Conservation (phyloP, 2,329 filamentous ascomycete genomes). For the Exserohilum rostratum region DNA sequence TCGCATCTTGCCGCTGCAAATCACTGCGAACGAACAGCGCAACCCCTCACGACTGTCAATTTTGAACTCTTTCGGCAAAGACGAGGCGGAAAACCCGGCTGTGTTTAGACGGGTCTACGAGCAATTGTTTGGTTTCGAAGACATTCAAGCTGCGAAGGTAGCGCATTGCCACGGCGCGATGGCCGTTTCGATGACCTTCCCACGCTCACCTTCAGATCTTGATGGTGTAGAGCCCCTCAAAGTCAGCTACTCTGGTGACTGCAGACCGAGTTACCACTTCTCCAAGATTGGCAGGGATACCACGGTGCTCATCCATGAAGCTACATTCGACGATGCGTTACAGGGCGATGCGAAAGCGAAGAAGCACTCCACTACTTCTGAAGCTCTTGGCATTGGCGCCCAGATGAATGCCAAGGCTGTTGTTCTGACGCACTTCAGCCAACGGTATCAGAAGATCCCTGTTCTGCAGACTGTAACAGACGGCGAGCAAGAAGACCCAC, state of each 20-base stretch:
- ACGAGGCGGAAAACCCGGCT: conserved; percentile 1
- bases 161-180: conserved; percentile 80
- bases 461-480: conserved; percentile 53
- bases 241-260: conserved; percentile 93
- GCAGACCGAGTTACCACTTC: conserved; percentile 73
- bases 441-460: conserved; percentile 83
- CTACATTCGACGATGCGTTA: conserved; percentile 91
- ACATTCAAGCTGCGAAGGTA: conserved; percentile 72
- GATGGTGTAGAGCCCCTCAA: conserved; percentile 67
- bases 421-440: conserved; percentile 91
- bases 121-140: conserved; percentile 64
- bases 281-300: conserved; percentile 72
- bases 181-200: conserved; percentile 78
- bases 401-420: conserved; percentile 81
- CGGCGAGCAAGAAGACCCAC: conserved; percentile 34
- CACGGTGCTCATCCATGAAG: conserved; percentile 91
- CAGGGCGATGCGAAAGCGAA: conserved; percentile 79
- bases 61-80: conserved; percentile 28
- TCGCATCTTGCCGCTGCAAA: conserved; percentile 59
- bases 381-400: conserved; percentile 79
- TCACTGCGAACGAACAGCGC: conserved; percentile 39
- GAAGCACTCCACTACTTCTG: conserved; percentile 86
- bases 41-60: conserved; percentile 30
- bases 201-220: conserved; percentile 51
- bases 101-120: conserved; percentile 45